Evolutionary conservation across 768 basidiomycete species (phyloP), one percentile per base, ranked within the genome.

Genomic region (Hemileccinum impolitum): DNA sequence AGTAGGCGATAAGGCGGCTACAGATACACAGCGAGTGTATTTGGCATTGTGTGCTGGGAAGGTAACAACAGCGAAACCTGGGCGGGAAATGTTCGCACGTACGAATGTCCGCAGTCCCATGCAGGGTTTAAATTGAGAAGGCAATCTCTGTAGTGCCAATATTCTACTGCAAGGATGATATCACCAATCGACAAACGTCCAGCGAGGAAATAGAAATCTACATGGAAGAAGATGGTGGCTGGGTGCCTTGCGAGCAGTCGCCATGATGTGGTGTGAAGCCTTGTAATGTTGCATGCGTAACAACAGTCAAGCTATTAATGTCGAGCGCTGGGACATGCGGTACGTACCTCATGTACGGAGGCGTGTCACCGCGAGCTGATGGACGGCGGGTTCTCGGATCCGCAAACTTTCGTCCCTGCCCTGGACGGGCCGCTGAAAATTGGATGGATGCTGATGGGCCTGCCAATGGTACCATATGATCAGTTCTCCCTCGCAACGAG

Each of bases 1-100:
- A 46, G 37, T 9, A 25, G 39, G 38, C 10, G 50, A 56, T 47
- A 48, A 34, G 37, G 42, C n/a, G 39, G n/a, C n/a, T n/a, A n/a
- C n/a, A n/a, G n/a, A n/a, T n/a, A n/a, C n/a, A n/a, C n/a, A n/a
- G n/a, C n/a, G n/a, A n/a, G 30, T 38, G 34, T n/a, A 34, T 34
- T 14, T 14, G 34, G 45, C 10, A n/a, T n/a, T n/a, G n/a, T n/a
- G n/a, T n/a, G 25, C 25, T 48, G 37, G 32, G 52, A 54, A 43
- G 9, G n/a, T 13, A 13, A 12, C 18, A 30, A 12, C 28, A 9
- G 28, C 9, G 9, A 11, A 38, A 17, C 11, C n/a, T 36, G 14
- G 14, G 32, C 32, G 32, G 14, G 32, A 34, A 34, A 34, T 3
- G 32, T 15, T 34, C 32, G 14, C 32, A 34, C 14, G 32, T 34